A percentile compares a stretch with the other conserved stretches of the same genome.
Evolutionary conservation across 208 protist genomes (phyloP).

Genomic region (Tritrichomonas musculus): DNA sequence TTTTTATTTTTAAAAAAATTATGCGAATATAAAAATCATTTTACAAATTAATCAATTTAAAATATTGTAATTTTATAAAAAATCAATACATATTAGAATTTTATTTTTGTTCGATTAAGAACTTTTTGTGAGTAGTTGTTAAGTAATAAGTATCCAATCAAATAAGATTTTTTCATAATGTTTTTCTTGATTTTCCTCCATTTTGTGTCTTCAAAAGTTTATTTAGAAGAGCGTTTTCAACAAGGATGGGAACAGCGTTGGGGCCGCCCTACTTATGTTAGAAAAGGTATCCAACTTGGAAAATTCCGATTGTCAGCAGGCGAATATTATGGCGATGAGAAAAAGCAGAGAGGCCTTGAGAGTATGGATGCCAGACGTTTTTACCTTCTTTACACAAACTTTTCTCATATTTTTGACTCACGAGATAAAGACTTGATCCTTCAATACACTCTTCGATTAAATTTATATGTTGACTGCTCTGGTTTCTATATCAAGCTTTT

Average conservation of each 20-base stretch:
- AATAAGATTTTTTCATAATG: no score
- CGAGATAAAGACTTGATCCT: conserved; percentile 4
- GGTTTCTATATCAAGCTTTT: not conserved
- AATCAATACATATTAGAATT: no score
- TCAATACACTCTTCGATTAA: not conserved
- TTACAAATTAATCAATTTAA: no score
- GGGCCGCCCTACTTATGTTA: not conserved
- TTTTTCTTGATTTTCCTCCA: no score
- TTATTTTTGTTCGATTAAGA: no score
- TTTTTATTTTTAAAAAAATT: no score
- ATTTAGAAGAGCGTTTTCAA: not conserved
- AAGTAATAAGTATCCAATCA: no score
- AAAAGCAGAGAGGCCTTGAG: not conserved
- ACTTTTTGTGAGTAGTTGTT: no score
- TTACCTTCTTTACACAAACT: not conserved
- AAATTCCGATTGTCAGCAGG: not conserved
- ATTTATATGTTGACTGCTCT: not conserved
- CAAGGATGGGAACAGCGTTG: not conserved
- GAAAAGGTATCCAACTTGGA: not conserved
- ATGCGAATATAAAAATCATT: no score
- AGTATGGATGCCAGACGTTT: not conserved
- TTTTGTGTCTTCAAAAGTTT: not conserved
- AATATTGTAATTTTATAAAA: no score
- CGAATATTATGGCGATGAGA: not conserved
- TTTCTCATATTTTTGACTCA: not conserved